phyloP scores from a whole-genome alignment of 495 filamentous ascomycete genomes.

The Daldinia childiae region DNA sequence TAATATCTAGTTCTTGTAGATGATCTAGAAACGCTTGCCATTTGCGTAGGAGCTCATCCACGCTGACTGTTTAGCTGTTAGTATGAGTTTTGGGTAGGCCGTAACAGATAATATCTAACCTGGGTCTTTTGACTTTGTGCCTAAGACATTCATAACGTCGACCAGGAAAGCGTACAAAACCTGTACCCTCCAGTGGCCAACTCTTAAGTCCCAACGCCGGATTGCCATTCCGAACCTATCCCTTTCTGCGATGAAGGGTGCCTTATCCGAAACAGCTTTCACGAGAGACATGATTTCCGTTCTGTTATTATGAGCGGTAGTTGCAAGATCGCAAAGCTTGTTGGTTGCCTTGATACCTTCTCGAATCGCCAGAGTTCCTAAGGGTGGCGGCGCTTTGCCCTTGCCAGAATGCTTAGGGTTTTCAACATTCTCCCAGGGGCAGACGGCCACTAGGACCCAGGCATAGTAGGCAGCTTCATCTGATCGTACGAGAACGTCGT shows the following conservation, averaged over 20 bases:
- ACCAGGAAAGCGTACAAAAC: slow-evolving; percentile 74
- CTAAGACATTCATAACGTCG: slow-evolving; percentile 62
- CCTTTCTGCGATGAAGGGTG: slow-evolving; percentile 47
- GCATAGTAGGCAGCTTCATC: slow-evolving; percentile 70
- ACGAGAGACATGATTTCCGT: slow-evolving; percentile 69
- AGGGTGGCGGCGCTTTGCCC: slow-evolving; percentile 53
- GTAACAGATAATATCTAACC: slow-evolving; percentile 14
- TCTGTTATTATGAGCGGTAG: slow-evolving; percentile 67
- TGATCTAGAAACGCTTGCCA: slow-evolving; percentile 68
- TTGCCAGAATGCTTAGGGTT: slow-evolving; percentile 52
- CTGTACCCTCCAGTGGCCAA: slow-evolving; percentile 77
- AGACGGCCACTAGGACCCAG: slow-evolving; percentile 78
- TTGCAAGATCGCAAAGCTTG: slow-evolving; percentile 72
- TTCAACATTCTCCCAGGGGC: slow-evolving; percentile 75
- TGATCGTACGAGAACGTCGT: slow-evolving; percentile 64
- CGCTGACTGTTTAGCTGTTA: slow-evolving; percentile 40
- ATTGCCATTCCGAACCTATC: slow-evolving; percentile 76
- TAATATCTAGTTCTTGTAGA: slow-evolving; percentile 60
- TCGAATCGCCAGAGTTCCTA: slow-evolving; percentile 66
- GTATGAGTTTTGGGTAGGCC: not conserved
- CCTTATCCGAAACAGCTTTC: slow-evolving; percentile 54
- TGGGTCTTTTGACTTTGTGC: not conserved
- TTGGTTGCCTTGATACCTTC: slow-evolving; percentile 85
- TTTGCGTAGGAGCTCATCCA: slow-evolving; percentile 49
- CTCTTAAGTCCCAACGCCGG: slow-evolving; percentile 71